Percentiles rank a stretch among this genome's conserved stretches.
Evolutionary conservation across 2,329 filamentous ascomycete species (phyloP).

Genomic region (Cladosporium sp.): DNA sequence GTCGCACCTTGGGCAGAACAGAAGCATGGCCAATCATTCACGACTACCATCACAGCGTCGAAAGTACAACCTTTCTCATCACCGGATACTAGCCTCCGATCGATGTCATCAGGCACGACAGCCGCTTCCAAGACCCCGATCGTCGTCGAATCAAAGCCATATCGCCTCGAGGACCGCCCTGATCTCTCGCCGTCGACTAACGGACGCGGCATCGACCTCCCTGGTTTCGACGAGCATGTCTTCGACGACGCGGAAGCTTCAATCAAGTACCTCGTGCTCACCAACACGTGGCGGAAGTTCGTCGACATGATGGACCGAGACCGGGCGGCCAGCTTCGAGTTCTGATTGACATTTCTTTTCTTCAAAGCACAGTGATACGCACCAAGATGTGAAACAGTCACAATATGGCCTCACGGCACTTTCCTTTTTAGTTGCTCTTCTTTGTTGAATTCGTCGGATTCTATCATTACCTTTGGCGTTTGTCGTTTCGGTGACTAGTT

Average conservation of each 20-base stretch:
- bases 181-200: constrained; percentile 6
- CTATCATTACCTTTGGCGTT: neutral
- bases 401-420: neutral
- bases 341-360: neutral
- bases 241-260: constrained; percentile 62
- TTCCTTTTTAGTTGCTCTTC: neutral
- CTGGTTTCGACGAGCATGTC: constrained; percentile 50
- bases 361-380: no score
- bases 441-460: neutral
- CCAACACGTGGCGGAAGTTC: constrained; percentile 62
- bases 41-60: neutral
- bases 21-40: neutral
- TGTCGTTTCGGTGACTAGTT: neutral
- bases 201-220: constrained; percentile 16
- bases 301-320: constrained; percentile 14
- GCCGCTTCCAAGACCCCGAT: constrained; percentile 26
- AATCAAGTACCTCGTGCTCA: constrained; percentile 67
- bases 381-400: neutral
- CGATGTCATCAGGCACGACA: neutral
- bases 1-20: constrained; percentile 12
- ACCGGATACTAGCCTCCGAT: neutral
- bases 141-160: constrained; percentile 11
- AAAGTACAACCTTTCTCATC: neutral
- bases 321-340: neutral
- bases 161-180: constrained; percentile 19